phyloP scores from a whole-genome alignment of 2,329 filamentous ascomycete species.

The Leptographium wingfieldii region DNA sequence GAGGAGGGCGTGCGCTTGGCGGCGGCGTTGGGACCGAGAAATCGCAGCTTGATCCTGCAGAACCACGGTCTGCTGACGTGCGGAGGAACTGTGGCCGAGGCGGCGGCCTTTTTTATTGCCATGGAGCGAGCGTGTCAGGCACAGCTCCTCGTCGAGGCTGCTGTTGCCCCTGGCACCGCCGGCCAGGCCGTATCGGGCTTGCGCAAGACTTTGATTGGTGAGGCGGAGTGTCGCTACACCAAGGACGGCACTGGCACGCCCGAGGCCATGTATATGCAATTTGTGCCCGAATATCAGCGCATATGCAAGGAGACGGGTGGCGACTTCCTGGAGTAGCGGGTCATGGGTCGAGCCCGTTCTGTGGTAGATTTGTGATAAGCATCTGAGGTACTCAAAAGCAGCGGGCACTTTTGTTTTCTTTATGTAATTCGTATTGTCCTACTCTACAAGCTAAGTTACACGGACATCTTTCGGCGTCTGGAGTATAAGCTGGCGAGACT shows the following conservation, averaged over 20 bases:
- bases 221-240: conserved; percentile 26
- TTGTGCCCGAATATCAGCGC: conserved; percentile 20
- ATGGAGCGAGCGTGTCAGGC: conserved; percentile 56
- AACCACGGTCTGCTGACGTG: conserved; percentile 51
- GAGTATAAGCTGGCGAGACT: too few species aligned
- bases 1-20: conserved; percentile 44
- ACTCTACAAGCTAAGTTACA: too few species aligned
- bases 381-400: too few species aligned
- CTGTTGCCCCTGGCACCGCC: neutral
- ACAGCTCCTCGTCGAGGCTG: conserved; percentile 52
- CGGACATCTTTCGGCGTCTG: too few species aligned
- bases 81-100: conserved; percentile 48
- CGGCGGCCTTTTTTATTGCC: conserved; percentile 42
- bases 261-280: conserved; percentile 23
- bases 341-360: too few species aligned
- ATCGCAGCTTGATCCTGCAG: conserved; percentile 39
- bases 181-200: conserved; percentile 7
- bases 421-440: too few species aligned
- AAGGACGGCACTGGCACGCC: conserved; percentile 15
- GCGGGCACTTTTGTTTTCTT: too few species aligned
- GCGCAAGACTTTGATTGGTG: conserved; percentile 24
- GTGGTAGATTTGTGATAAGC: too few species aligned
- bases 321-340: conserved; percentile 15
- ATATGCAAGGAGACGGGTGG: conserved; percentile 19
- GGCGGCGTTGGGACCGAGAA: conserved; percentile 33